Evolutionary conservation across 108 stramenopile genomes (phyloP).

Genomic region (Cyclotella baltica): DNA sequence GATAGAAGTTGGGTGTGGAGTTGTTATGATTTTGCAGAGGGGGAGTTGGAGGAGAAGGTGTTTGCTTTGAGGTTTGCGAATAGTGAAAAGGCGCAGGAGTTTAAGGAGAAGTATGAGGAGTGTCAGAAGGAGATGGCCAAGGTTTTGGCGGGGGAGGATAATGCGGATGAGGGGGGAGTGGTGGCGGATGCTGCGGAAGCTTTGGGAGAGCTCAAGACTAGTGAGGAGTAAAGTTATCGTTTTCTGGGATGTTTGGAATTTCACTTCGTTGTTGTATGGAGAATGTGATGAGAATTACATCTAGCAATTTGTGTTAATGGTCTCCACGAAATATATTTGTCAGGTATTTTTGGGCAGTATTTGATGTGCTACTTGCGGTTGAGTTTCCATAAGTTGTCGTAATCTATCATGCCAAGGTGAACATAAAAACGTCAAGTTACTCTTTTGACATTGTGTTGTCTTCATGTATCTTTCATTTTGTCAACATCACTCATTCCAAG

Average conservation of each 20-base stretch:
- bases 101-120: conserved; percentile 91
- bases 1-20: conserved; percentile 99
- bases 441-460: too few species aligned
- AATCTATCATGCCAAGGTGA: too few species aligned
- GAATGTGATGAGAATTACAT: not conserved
- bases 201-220: conserved; percentile 77
- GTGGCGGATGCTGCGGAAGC: conserved; percentile 90
- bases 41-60: conserved; percentile 91
- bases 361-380: too few species aligned
- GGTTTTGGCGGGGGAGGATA: conserved; percentile 88
- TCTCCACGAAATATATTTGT: too few species aligned
- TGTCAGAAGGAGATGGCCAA: conserved; percentile 89
- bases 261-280: not conserved
- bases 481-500: too few species aligned
- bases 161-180: conserved; percentile 73
- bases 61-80: conserved; percentile 97
- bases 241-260: not conserved
- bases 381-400: too few species aligned
- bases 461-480: too few species aligned
- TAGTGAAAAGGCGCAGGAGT: conserved; percentile 91
- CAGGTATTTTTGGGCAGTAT: too few species aligned
- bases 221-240: conserved; percentile 51
- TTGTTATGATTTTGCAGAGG: conserved; percentile 97
- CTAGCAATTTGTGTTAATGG: too few species aligned
- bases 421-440: too few species aligned